Conservation (phyloP, 495 filamentous ascomycete genomes). For the Neurospora sp. region DNA sequence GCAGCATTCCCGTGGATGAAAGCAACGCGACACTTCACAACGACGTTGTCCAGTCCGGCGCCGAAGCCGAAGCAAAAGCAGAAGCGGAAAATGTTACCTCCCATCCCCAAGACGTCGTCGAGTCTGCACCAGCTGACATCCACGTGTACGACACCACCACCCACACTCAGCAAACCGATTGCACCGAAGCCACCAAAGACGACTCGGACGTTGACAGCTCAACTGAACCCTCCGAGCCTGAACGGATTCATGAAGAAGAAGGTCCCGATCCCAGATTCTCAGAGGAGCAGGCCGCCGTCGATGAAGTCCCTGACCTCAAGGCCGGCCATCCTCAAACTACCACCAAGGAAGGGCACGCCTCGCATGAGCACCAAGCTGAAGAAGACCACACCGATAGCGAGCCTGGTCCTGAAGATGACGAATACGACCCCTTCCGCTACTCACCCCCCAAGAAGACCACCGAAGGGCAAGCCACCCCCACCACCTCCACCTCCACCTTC, state of each 20-base stretch:
- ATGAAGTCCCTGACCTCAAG: background rate
- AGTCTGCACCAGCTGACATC: background rate
- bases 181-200: background rate
- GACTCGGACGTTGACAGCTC: background rate
- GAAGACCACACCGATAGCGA: background rate
- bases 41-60: background rate
- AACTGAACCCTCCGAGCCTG: background rate
- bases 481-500: background rate
- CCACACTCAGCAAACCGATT: background rate
- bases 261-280: background rate
- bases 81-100: background rate
- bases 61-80: background rate
- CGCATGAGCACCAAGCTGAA: background rate
- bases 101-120: background rate
- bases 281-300: background rate
- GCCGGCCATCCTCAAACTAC: background rate
- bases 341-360: background rate
- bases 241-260: background rate
- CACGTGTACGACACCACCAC: background rate
- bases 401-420: background rate
- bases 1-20: background rate
- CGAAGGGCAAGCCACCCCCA: background rate
- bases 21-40: background rate
- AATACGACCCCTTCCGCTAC: background rate
- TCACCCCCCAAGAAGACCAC: background rate